These are phyloP conservation scores for Colletotrichum horii DNA, from an alignment of 2,329 filamentous ascomycete species.

Conservation along the genomic window DNA sequence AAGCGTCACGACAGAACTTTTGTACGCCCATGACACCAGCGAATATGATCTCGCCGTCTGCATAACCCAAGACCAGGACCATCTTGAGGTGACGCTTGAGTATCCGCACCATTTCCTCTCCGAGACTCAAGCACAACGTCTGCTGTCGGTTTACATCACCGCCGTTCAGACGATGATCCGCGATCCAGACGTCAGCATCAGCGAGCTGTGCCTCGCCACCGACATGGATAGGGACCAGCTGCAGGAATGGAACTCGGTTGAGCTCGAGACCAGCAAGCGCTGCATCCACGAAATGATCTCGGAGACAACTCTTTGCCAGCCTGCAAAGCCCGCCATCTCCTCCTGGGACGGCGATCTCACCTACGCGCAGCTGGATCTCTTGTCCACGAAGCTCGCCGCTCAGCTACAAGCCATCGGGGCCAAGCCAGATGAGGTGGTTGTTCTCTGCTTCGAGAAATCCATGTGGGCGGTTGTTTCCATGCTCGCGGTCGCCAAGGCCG, in stretches of 20 bases:
- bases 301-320: not conserved
- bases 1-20: not conserved
- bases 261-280: not conserved
- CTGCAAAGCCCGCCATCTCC: conserved; percentile 7
- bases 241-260: not conserved
- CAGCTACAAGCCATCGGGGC: conserved; percentile 19
- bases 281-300: conserved; percentile 13
- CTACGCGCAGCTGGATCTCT: conserved; percentile 23
- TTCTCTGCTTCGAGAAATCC: conserved; percentile 34
- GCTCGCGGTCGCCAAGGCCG: conserved; percentile 34
- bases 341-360: conserved; percentile 28
- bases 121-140: not conserved
- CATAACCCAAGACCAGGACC: not conserved
- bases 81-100: not conserved
- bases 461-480: conserved; percentile 30
- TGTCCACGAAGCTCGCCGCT: conserved; percentile 21
- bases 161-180: not conserved
- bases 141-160: not conserved
- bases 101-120: conserved; percentile 2
- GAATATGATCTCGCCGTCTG: conserved; percentile 7
- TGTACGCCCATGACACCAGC: not conserved
- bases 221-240: not conserved
- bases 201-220: not conserved
- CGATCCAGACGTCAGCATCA: not conserved
- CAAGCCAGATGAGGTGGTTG: conserved; percentile 24